Base-by-base conservation (phyloP, 2,329 filamentous ascomycete genomes). In the Colletotrichum liriopes region DNA sequence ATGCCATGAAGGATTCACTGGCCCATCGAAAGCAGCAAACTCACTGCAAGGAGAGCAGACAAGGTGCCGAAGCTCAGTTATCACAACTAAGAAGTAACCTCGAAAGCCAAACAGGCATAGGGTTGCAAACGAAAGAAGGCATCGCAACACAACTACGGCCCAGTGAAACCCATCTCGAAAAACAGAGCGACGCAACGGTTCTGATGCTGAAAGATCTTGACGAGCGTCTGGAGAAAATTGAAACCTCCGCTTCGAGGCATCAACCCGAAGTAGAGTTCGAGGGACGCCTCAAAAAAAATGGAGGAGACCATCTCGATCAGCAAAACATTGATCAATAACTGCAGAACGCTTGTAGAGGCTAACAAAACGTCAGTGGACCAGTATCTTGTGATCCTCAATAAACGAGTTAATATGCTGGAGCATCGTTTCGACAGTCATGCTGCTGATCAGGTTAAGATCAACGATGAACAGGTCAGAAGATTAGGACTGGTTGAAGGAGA, bases 341-440 rank as follows among this genome's bases (percentile, higher is more conserved):
- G 69, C 43, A 72, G 65, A 55, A 69, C 59, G 7, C 29, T 72
- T n/a, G 59, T 72, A 11, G 69, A 69, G 39, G 58, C 54, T 8
- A 69, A 51, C 52, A 68, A 69, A 39, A 59, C 45, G 5, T 52
- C 51, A 2, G 16, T 68, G 7, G 69, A 60, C 32, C 69, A 72
- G 32, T 58, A 64, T 5, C 56, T 63, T 20, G 18, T 41, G 41
- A 47, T 20, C 4, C 37, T 72, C n/a, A 14, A 47, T 16, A 69
- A 54, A 29, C 58, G 69, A 1, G 7, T 69, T 29, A 43, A 29
- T 14, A 12, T 58, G 16, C 29, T 72, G 20, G 65, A 72, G 37
- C n/a, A 63, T 29, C 58, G 45, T 26, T 63, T 3, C 23, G 54
- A 6, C 20, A 23, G 54, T 29, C 65, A 59, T 9, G 7, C 54